These are phyloP conservation scores for Coemansia sp. DNA, from an alignment of 192 early-diverging fungal species.

Conservation along the genomic window DNA sequence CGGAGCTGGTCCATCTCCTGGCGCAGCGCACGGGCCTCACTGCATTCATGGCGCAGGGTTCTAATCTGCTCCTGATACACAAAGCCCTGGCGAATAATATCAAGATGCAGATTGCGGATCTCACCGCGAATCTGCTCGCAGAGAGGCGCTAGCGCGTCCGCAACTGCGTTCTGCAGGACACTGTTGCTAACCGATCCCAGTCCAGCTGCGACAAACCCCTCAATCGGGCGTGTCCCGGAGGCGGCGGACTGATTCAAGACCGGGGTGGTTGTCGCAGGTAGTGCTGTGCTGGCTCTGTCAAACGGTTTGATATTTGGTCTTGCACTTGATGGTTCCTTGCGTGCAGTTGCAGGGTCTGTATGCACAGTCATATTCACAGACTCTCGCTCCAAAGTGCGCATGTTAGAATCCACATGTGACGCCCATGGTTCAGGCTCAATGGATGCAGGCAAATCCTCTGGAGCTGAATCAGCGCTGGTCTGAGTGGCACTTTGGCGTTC, in stretches of 20 bases:
- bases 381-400: no score
- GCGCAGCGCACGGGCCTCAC: constrained; percentile 30
- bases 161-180: constrained; percentile 39
- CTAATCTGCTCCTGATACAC: constrained; percentile 46
- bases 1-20: constrained; percentile 43
- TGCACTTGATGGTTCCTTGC: no score
- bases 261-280: neutral
- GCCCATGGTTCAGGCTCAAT: neutral
- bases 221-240: neutral
- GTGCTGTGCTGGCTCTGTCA: neutral
- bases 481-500: constrained; percentile 6
- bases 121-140: constrained; percentile 47
- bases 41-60: constrained; percentile 33
- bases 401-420: no score
- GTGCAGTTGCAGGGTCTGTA: no score
- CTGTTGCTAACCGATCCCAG: constrained; percentile 29
- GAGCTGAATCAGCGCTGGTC: neutral
- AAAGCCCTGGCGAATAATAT: constrained; percentile 47
- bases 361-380: no score
- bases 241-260: neutral
- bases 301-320: no score
- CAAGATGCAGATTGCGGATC: constrained; percentile 51
- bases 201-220: neutral
- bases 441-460: neutral
- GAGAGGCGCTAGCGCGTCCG: constrained; percentile 42